These are phyloP conservation scores for Candida pseudoviswanathii DNA, from an alignment of 1,139 yeast species.

Conservation along the genomic window DNA sequence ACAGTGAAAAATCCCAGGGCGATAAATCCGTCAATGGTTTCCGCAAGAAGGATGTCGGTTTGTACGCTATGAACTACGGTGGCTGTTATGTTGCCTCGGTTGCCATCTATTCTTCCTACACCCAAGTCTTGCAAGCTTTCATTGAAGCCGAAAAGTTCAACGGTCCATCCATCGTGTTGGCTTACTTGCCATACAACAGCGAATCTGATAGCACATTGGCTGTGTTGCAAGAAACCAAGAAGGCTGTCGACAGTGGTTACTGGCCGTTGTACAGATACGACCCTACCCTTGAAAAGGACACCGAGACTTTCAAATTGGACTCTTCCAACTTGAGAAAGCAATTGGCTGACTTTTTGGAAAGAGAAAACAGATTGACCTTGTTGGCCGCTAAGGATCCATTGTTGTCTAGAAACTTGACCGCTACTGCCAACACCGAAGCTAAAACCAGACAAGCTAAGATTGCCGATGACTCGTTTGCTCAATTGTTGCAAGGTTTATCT, in stretches of 20 bases:
- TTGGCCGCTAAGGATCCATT: conserved; percentile 72
- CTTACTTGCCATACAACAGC: conserved; percentile 76
- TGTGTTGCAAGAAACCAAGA: conserved; percentile 82
- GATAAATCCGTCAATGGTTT: conserved; percentile 31
- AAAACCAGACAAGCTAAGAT: conserved; percentile 62
- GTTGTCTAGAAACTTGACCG: conserved; percentile 72
- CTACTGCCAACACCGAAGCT: conserved; percentile 60
- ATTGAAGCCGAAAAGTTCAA: conserved; percentile 84
- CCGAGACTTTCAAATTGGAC: conserved; percentile 72
- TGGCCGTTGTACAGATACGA: conserved; percentile 94
- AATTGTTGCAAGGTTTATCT: conserved; percentile 79
- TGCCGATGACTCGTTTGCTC: conserved; percentile 77
- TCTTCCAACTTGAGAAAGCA: conserved; percentile 81
- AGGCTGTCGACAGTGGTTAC: conserved; percentile 88
- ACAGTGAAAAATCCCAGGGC: conserved; percentile 34
- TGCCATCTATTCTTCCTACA: conserved; percentile 90
- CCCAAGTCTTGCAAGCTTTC: conserved; percentile 87
- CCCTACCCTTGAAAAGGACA: conserved; percentile 54
- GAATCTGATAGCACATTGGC: conserved; percentile 73
- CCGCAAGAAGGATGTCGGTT: conserved; percentile 91
- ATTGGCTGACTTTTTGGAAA: conserved; percentile 76
- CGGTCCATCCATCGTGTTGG: conserved; percentile 91
- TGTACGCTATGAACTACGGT: conserved; percentile 94
- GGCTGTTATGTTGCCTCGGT: conserved; percentile 91
- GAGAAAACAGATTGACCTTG: conserved; percentile 84